These are phyloP conservation scores for Extremus antarcticus DNA, from an alignment of 495 filamentous ascomycete genomes.

Conservation along the genomic window DNA sequence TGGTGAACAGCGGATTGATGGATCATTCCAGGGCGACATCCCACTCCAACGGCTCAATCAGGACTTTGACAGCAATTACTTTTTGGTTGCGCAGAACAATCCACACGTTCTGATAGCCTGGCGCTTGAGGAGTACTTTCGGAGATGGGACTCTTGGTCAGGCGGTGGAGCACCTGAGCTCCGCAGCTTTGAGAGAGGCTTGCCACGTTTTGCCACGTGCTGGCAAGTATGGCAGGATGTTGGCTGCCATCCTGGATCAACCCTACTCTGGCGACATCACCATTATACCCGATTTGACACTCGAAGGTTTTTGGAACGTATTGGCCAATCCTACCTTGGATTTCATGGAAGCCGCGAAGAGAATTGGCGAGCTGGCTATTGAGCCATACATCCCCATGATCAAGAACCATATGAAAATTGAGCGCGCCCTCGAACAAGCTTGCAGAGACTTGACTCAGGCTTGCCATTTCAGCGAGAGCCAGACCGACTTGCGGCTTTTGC, in stretches of 20 bases:
- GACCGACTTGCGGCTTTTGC: neutral
- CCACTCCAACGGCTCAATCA: slow-evolving; percentile 85
- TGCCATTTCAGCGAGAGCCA: neutral
- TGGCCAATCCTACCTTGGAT: neutral
- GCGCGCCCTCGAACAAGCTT: neutral
- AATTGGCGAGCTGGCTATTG: neutral
- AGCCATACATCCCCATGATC: neutral
- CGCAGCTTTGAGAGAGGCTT: neutral
- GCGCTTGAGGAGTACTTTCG: slow-evolving; percentile 49
- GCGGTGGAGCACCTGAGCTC: neutral
- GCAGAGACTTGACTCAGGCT: neutral
- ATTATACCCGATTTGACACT: neutral
- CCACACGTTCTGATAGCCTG: slow-evolving; percentile 59
- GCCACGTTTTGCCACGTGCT: neutral
- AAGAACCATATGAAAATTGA: slow-evolving; percentile 2
- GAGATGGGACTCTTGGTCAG: neutral
- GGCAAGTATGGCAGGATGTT: neutral
- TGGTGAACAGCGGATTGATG: slow-evolving; percentile 39
- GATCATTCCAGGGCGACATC: slow-evolving; percentile 86
- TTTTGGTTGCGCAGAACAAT: slow-evolving; percentile 94
- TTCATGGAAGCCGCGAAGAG: neutral
- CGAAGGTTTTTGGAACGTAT: neutral
- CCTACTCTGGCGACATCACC: slow-evolving; percentile 3
- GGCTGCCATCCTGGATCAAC: neutral
- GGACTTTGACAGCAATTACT: slow-evolving; percentile 98